Evolutionary conservation across 441 rosid genomes (phyloP).

Genomic region (Erysimum cheiri): DNA sequence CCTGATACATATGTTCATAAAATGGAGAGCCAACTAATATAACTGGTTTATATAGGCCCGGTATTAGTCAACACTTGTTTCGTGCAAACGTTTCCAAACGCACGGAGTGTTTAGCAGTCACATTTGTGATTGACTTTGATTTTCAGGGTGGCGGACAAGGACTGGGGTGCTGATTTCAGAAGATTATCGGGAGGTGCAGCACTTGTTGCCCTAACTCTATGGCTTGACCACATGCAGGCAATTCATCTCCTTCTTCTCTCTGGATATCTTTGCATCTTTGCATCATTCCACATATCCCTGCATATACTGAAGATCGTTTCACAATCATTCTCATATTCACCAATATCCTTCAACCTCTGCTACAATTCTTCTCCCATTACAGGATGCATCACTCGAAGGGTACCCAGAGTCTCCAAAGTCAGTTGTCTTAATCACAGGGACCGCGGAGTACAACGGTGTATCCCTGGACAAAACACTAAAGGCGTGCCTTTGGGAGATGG

Average conservation of each 20-base stretch:
- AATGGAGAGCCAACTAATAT: too few relatives aligned
- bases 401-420: slow-evolving; percentile 92
- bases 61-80: too few relatives aligned
- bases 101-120: slow-evolving; percentile 6
- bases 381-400: slow-evolving; percentile 96
- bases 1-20: slow-evolving; percentile 11
- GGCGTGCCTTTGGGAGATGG: slow-evolving; percentile 98
- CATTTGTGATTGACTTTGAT: slow-evolving; percentile 34
- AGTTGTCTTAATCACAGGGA: slow-evolving; percentile 89
- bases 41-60: too few relatives aligned
- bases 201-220: slow-evolving; percentile 88
- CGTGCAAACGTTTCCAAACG: slow-evolving; percentile 11
- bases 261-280: background rate
- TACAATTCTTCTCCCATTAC: slow-evolving; percentile 24
- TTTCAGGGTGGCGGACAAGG: slow-evolving; percentile 90
- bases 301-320: slow-evolving; percentile 18
- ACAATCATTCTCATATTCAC: slow-evolving; percentile 19
- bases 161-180: slow-evolving; percentile 97
- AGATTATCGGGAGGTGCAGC: slow-evolving; percentile 96
- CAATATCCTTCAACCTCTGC: slow-evolving; percentile 14
- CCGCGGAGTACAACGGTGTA: slow-evolving; percentile 81
- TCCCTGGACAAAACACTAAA: slow-evolving; percentile 85
- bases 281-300: slow-evolving; percentile 5
- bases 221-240: slow-evolving; percentile 99
- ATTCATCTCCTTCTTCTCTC: slow-evolving; percentile 41